Percentiles rank a stretch among this genome's conserved stretches.
These are phyloP conservation scores for Chernovozyma aurita DNA, from an alignment of 1,139 yeast genomes.

Conservation along the genomic window DNA sequence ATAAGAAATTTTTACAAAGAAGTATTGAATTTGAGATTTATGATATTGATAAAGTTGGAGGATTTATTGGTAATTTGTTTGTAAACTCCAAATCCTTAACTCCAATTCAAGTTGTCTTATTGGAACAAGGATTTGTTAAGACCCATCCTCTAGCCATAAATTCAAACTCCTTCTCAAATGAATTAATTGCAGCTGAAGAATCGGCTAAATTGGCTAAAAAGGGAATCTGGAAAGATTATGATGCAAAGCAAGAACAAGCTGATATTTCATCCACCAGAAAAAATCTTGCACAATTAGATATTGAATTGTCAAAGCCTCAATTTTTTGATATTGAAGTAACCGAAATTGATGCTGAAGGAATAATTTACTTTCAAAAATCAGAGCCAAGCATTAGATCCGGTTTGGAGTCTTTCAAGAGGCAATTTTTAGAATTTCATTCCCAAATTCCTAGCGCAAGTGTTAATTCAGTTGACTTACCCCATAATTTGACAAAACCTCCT, in stretches of 20 bases:
- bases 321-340: slow-evolving; percentile 64
- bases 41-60: slow-evolving; percentile 74
- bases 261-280: slow-evolving; percentile 15
- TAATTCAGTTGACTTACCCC: slow-evolving; percentile 42
- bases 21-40: slow-evolving; percentile 67
- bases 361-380: slow-evolving; percentile 48
- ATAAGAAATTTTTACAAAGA: slow-evolving; percentile 60
- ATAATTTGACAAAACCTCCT: slow-evolving; percentile 41
- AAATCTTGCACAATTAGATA: slow-evolving; percentile 17
- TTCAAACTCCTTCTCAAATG: slow-evolving; percentile 51
- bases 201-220: slow-evolving; percentile 49
- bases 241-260: slow-evolving; percentile 19
- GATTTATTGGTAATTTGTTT: slow-evolving; percentile 70
- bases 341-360: slow-evolving; percentile 45
- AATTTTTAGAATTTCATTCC: slow-evolving; percentile 42
- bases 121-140: slow-evolving; percentile 61
- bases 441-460: slow-evolving; percentile 37
- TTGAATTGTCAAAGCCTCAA: slow-evolving; percentile 36
- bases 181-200: slow-evolving; percentile 59
- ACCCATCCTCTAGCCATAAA: slow-evolving; percentile 64
- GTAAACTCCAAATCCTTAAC: slow-evolving; percentile 41
- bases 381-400: slow-evolving; percentile 30
- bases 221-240: slow-evolving; percentile 68
- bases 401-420: slow-evolving; percentile 41
- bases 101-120: slow-evolving; percentile 61